Evolutionary conservation across 345 rosid species (phyloP).

Genomic region (Geranium brycei): DNA sequence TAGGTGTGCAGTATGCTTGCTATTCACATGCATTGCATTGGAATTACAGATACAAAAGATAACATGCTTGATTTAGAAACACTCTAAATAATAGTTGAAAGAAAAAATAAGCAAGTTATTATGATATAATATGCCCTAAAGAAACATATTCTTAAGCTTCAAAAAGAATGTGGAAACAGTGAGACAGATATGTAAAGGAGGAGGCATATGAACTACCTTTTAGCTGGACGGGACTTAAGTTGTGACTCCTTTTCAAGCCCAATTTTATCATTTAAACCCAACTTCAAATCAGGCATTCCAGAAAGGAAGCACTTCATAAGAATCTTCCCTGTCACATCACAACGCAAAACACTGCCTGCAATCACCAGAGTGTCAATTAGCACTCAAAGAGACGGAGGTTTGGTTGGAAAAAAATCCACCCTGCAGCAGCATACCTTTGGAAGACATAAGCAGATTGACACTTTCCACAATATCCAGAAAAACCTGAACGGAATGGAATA

Average conservation of each 20-base stretch:
- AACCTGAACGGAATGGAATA: slow-evolving; percentile 41
- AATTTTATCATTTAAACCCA: slow-evolving; percentile 98
- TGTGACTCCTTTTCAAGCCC: slow-evolving; percentile 98
- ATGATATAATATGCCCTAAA: neutral
- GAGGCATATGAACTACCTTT: slow-evolving; percentile 44
- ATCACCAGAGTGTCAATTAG: slow-evolving; percentile 13
- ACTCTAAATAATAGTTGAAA: neutral
- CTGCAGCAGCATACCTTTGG: slow-evolving; percentile 48
- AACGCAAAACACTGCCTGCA: slow-evolving; percentile 80
- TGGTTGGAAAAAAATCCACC: slow-evolving; percentile 5
- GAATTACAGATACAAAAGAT: neutral
- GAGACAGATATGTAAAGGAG: neutral
- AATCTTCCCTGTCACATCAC: slow-evolving; percentile 96
- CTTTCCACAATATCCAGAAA: slow-evolving; percentile 98
- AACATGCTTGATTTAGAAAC: neutral
- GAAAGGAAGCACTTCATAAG: slow-evolving; percentile 98
- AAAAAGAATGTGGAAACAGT: neutral
- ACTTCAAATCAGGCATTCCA: slow-evolving; percentile 99
- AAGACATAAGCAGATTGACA: slow-evolving; percentile 96
- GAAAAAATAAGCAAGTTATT: neutral
- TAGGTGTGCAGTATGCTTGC: neutral
- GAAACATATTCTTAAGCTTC: neutral
- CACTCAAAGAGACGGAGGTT: slow-evolving; percentile 3
- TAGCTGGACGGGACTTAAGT: slow-evolving; percentile 84
- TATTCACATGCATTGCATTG: neutral